These are phyloP conservation scores for Pseudozyma sp. DNA, from an alignment of 1,284 basidiomycete genomes.

Conservation along the genomic window DNA sequence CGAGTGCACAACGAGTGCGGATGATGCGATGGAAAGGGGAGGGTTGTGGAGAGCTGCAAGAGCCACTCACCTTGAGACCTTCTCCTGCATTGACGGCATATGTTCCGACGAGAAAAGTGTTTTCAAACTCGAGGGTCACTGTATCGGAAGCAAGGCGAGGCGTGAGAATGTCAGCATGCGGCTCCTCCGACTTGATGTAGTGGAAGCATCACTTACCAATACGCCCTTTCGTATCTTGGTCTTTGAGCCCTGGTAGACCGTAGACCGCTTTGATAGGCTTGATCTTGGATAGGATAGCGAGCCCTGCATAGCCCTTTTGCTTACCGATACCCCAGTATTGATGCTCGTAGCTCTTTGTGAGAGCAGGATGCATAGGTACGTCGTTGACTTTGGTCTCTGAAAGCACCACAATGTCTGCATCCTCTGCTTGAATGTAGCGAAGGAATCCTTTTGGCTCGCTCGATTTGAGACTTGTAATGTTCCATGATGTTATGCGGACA, in stretches of 20 bases:
- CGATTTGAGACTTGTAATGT: conserved; percentile 63
- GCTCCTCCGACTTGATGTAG: neutral
- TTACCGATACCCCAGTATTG: conserved; percentile 67
- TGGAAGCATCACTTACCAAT: conserved; percentile 30
- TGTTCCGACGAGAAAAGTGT: conserved; percentile 80
- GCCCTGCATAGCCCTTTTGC: conserved; percentile 75
- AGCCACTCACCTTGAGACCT: conserved; percentile 76
- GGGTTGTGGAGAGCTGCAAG: no score
- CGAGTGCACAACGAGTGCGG: neutral
- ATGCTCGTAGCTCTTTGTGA: conserved; percentile 59
- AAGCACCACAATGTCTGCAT: conserved; percentile 64
- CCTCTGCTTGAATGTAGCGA: conserved; percentile 64
- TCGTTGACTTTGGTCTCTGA: conserved; percentile 66
- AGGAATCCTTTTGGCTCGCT: conserved; percentile 62
- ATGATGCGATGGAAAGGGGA: neutral
- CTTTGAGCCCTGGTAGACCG: conserved; percentile 73
- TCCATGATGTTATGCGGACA: conserved; percentile 60
- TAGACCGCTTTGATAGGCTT: conserved; percentile 75
- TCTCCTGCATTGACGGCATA: conserved; percentile 89
- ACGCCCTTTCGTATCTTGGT: conserved; percentile 56
- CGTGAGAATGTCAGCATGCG: neutral
- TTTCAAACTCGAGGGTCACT: conserved; percentile 82
- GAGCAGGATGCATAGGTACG: conserved; percentile 52
- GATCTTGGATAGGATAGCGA: conserved; percentile 82
- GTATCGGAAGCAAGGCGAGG: conserved; percentile 70